Conservation (phyloP, 768 basidiomycete species). For the Sporobolomyces phaffii region DNA sequence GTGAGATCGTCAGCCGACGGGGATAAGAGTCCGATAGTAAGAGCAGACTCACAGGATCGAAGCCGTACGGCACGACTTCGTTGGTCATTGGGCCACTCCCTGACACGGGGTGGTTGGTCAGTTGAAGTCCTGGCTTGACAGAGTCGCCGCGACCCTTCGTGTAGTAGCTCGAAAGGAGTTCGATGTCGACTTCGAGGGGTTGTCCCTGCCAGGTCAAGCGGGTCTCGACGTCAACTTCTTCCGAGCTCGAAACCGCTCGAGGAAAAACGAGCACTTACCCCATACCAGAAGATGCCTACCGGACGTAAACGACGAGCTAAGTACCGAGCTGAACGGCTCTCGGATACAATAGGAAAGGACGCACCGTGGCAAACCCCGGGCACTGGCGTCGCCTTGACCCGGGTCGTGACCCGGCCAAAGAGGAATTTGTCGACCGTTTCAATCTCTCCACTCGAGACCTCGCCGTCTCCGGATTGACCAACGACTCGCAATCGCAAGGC, state of each 20-base stretch:
- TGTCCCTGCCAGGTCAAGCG: no score
- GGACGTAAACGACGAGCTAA: background rate
- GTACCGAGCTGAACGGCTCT: background rate
- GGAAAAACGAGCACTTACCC: background rate
- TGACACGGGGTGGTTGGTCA: conserved; percentile 11
- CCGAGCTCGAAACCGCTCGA: no score
- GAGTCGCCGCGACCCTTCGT: conserved; percentile 6
- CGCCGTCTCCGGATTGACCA: background rate
- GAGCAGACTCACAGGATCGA: conserved; percentile 5
- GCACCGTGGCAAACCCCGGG: conserved; percentile 7
- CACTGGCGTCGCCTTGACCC: conserved; percentile 9
- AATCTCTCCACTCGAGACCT: conserved; percentile 11
- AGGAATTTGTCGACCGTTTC: background rate
- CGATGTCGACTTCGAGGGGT: conserved; percentile 24
- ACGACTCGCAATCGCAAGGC: background rate
- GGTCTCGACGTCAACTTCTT: no score
- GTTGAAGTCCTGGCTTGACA: conserved; percentile 1
- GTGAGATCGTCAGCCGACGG: background rate
- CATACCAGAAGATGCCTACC: conserved; percentile 17
- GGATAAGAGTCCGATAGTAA: no score
- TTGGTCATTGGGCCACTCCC: background rate
- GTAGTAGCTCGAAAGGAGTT: conserved; percentile 17
- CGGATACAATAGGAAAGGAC: background rate
- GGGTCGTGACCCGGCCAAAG: conserved; percentile 18
- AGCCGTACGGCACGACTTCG: background rate